Evolutionary conservation across 345 rosid species (phyloP), one percentile per base, ranked within the genome.

Genomic region (Syzygium oleosum): DNA sequence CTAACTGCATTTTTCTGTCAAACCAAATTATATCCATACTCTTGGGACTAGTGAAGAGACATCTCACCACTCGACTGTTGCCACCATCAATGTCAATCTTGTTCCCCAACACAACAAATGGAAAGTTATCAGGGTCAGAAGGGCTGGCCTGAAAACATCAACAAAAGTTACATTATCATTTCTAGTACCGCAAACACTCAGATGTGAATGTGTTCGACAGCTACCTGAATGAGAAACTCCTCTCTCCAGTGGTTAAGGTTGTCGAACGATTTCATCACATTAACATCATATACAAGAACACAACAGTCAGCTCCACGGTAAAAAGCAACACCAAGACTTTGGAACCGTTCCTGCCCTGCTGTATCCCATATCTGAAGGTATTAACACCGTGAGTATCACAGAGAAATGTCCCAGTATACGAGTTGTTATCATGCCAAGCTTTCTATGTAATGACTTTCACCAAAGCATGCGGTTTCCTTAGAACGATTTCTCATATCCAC

Each of bases 251-350:
- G 96, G 91, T 96, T 96, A 80, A 96, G 99, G 88, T 94, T 94
- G 25, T 96, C 98, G 31, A 96, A 96, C 43, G 99, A 96, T 90
- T 96, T 96, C 97, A 94, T 92, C 51, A 94, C 95, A 89, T 96
- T 96, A 49, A 96, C 98, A 93, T 96, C 98, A 85, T 96, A 88
- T 31, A 95, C 98, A 85, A 96, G 98, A 88, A 96, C 98, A 89
- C 98, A 96, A 84, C 98, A 95, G 88, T 96, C 98, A 4, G 98
- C 98, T 29, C 98, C 98, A 80, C 98, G 90, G 88, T 96, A 96
- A 86, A 96, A 96, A 10, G 98, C 98, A 21, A 96, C 98, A 73
- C 97, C 98, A 13, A 96, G 95, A 86, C 98, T 96, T 86, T 96
- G 99, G 85, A 96, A 96, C 84, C 99, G 93, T 86, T 96, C 99